Conservation (phyloP, 495 filamentous ascomycete species). For the Stereocaulon alpinum region DNA sequence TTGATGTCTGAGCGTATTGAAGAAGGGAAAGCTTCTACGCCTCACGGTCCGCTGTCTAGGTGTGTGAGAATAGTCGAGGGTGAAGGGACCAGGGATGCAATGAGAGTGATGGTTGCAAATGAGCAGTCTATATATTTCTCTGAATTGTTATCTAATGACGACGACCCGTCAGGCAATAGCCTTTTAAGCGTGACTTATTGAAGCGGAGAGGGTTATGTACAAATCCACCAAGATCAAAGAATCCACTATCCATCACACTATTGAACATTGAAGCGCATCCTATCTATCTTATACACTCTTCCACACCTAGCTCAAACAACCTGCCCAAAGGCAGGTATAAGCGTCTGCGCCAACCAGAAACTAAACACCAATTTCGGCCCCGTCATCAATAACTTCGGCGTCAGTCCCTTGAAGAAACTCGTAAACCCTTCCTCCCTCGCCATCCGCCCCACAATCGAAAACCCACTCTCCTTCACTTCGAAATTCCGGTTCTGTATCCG, state of each 20-base stretch:
- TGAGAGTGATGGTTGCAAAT: constrained; percentile 4
- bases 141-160: no score
- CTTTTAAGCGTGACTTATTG: no score
- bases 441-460: constrained; percentile 87
- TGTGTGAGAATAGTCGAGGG: not conserved
- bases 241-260: no score
- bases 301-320: constrained; percentile 33
- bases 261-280: not conserved
- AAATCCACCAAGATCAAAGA: not conserved
- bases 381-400: constrained; percentile 96
- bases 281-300: not conserved
- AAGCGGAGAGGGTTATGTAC: not conserved
- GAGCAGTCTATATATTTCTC: not conserved
- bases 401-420: constrained; percentile 95
- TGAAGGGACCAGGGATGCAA: not conserved
- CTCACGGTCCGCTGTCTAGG: not conserved
- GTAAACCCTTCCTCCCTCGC: constrained; percentile 70
- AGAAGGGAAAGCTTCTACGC: not conserved
- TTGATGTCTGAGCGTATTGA: not conserved
- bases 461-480: constrained; percentile 89
- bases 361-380: constrained; percentile 98
- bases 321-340: constrained; percentile 65
- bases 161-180: no score
- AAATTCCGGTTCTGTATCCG: constrained; percentile 99
- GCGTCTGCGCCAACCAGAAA: constrained; percentile 96